Conservation (phyloP, 805 yeast species). For the Wickerhamiella occidentalis region DNA sequence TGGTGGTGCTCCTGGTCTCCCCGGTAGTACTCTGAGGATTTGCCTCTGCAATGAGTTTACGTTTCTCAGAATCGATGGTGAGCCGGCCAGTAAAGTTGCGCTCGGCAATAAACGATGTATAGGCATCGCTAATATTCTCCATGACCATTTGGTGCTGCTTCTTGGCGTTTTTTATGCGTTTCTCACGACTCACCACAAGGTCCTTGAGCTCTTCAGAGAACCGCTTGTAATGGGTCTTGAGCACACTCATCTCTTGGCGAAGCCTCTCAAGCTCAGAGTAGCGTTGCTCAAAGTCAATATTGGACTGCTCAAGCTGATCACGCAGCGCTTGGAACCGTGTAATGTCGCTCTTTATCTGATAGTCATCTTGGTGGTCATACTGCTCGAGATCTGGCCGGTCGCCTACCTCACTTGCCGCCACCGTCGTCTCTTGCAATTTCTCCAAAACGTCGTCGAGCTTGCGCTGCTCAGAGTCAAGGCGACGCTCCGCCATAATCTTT, state of each 20-base stretch:
- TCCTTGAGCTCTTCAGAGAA: background rate
- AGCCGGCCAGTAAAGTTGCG: conserved; percentile 57
- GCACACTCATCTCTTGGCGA: background rate
- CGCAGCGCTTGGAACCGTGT: background rate
- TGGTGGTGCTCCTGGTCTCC: conserved; percentile 50
- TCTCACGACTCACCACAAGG: background rate
- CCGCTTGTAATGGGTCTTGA: background rate
- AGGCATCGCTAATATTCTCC: background rate
- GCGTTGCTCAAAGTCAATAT: conserved; percentile 3
- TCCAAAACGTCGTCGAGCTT: no score
- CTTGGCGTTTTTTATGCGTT: background rate
- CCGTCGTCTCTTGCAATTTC: background rate
- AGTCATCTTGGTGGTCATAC: background rate
- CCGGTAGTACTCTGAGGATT: conserved; percentile 15
- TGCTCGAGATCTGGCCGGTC: background rate
- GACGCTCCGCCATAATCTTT: background rate
- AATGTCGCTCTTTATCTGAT: background rate
- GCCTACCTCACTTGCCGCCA: background rate
- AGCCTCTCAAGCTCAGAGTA: conserved; percentile 4
- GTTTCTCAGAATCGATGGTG: conserved; percentile 40
- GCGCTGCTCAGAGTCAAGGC: background rate
- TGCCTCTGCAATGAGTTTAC: conserved; percentile 22
- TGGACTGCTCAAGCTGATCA: background rate
- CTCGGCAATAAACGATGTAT: conserved; percentile 1
- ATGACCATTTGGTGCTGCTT: background rate